phyloP scores from a whole-genome alignment of 2,329 filamentous ascomycete genomes.

The Alternaria sp. region DNA sequence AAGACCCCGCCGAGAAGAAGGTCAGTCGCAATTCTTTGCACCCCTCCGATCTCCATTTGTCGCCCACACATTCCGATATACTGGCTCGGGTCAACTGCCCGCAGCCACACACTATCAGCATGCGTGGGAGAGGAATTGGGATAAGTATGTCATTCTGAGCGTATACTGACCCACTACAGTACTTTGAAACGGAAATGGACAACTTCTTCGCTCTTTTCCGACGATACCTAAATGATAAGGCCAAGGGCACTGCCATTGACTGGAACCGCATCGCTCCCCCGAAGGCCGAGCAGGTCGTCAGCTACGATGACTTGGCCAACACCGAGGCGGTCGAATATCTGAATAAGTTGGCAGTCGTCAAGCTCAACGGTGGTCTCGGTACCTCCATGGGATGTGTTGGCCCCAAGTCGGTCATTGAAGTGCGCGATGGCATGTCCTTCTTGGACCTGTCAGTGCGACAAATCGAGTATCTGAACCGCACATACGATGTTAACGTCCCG shows the following conservation, averaged over 20 bases:
- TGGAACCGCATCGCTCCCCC: constrained; percentile 98
- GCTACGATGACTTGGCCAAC: constrained; percentile 90
- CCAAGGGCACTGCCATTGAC: constrained; percentile 94
- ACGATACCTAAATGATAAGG: constrained; percentile 97
- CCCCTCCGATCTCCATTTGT: neutral
- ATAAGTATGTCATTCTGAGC: constrained; percentile 25
- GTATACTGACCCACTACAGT: constrained; percentile 59
- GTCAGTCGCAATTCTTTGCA: constrained; percentile 59
- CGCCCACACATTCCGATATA: neutral
- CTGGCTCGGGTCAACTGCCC: constrained; percentile 8
- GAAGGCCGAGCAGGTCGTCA: constrained; percentile 90
- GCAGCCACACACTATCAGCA: constrained; percentile 8
- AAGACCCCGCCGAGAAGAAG: constrained; percentile 80
- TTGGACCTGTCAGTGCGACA: constrained; percentile 97
- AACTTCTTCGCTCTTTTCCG: constrained; percentile 99
- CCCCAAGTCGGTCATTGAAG: constrained; percentile 99
- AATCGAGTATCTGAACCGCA: constrained; percentile 99
- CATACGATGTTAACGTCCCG: constrained; percentile 94
- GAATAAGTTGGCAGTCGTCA: constrained; percentile 96
- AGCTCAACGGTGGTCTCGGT: constrained; percentile 98
- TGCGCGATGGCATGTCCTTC: constrained; percentile 99
- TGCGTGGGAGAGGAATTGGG: neutral
- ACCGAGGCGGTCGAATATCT: constrained; percentile 92
- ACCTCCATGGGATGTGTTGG: constrained; percentile 99
- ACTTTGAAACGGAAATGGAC: constrained; percentile 99